A percentile compares a stretch with the other conserved stretches of the same genome.
These are phyloP conservation scores for Penicillium mononematosum DNA, from an alignment of 495 filamentous ascomycete species.

Conservation along the genomic window DNA sequence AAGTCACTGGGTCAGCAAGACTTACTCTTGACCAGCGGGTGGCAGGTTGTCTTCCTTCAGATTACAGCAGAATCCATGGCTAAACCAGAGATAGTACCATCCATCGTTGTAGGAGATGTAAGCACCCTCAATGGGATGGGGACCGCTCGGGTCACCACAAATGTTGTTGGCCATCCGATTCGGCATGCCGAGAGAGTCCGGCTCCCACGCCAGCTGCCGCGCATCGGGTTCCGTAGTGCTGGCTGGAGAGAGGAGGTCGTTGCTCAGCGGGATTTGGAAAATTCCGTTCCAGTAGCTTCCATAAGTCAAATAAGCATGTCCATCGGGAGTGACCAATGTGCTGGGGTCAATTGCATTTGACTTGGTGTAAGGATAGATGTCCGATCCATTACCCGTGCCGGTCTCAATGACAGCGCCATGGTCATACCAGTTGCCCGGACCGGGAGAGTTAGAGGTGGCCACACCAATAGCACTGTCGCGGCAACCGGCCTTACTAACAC, in stretches of 20 bases:
- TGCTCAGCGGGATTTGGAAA: constrained; percentile 58
- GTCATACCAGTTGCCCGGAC: constrained; percentile 58
- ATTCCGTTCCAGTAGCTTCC: constrained; percentile 74
- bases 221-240: constrained; percentile 29
- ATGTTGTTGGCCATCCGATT: constrained; percentile 27
- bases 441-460: constrained; percentile 61
- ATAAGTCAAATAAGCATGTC: constrained; percentile 58
- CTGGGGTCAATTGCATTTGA: constrained; percentile 77
- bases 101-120: constrained; percentile 55
- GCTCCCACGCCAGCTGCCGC: constrained; percentile 37
- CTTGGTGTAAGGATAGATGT: constrained; percentile 48
- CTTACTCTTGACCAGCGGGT: constrained; percentile 61
- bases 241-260: constrained; percentile 36
- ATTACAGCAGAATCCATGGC: constrained; percentile 67
- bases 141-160: constrained; percentile 38
- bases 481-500: constrained; percentile 64
- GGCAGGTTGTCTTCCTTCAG: constrained; percentile 48
- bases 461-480: constrained; percentile 70
- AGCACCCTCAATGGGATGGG: constrained; percentile 45
- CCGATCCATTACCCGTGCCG: constrained; percentile 38
- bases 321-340: constrained; percentile 47
- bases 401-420: constrained; percentile 45
- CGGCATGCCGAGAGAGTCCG: constrained; percentile 21
- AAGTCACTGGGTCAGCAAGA: not conserved
- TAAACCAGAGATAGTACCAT: constrained; percentile 74